Evolutionary conservation across 2,329 filamentous ascomycete species (phyloP).

Genomic region (Colletotrichum kahawae): DNA sequence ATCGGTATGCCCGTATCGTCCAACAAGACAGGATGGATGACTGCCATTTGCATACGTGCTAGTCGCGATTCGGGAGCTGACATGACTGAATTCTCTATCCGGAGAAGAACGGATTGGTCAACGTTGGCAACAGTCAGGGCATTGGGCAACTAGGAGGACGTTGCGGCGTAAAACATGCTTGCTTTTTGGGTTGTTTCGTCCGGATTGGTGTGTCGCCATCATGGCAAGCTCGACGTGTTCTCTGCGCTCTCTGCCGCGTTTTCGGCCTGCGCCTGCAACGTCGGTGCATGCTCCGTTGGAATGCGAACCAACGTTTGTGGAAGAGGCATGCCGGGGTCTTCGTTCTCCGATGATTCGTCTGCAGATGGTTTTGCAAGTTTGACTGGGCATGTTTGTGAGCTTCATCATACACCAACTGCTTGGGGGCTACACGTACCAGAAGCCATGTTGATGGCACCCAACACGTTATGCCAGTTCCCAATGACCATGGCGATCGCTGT

Average conservation of each 20-base stretch:
- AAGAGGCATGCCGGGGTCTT: constrained; percentile 47
- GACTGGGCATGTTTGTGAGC: constrained; percentile 46
- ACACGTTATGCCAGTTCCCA: constrained; percentile 86
- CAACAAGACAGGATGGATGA: background rate
- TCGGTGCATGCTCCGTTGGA: constrained; percentile 77
- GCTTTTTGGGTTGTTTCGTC: background rate
- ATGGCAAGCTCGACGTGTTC: constrained; percentile 15
- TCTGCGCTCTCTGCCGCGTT: constrained; percentile 52
- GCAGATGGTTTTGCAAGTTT: constrained; percentile 69
- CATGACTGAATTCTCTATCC: background rate
- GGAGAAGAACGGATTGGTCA: background rate
- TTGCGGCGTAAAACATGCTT: background rate
- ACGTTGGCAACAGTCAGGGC: background rate
- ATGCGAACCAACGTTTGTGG: constrained; percentile 86
- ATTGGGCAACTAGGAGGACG: background rate
- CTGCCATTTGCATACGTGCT: background rate
- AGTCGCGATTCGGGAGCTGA: background rate
- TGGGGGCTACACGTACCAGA: constrained; percentile 62
- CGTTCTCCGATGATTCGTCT: constrained; percentile 39
- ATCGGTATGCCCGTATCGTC: background rate
- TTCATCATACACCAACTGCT: background rate
- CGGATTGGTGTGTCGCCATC: background rate
- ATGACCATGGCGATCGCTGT: constrained; percentile 83
- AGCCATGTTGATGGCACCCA: constrained; percentile 85
- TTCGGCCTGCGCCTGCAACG: constrained; percentile 66